These are phyloP conservation scores for Beauveria caledonica DNA, from an alignment of 2,329 filamentous ascomycete species.

Conservation along the genomic window DNA sequence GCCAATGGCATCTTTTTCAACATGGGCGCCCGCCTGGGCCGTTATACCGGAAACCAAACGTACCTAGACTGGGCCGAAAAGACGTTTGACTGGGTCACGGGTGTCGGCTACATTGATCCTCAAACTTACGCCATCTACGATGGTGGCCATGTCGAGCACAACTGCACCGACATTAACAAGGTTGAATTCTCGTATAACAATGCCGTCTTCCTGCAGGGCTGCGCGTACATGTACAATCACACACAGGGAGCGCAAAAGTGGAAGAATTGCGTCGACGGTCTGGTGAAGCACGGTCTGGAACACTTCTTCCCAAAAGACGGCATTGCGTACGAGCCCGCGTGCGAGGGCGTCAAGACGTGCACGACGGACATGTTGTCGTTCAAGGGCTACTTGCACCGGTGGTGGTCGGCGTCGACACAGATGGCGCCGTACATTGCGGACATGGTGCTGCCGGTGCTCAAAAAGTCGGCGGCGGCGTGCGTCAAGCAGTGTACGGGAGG, in stretches of 20 bases:
- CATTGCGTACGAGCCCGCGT: conserved; percentile 53
- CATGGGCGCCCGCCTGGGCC: conserved; percentile 58
- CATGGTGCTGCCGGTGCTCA: conserved; percentile 43
- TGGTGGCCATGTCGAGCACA: conserved; percentile 41
- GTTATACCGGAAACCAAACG: conserved; percentile 59
- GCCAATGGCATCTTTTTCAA: conserved; percentile 58
- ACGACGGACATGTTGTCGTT: conserved; percentile 56
- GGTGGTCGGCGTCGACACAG: conserved; percentile 45
- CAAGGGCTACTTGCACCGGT: conserved; percentile 52
- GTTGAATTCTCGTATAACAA: conserved; percentile 55
- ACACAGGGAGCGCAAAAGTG: conserved; percentile 38
- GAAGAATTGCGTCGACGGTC: conserved; percentile 38
- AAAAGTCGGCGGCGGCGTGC: conserved; percentile 44
- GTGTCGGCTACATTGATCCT: conserved; percentile 50
- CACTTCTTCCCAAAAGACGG: conserved; percentile 44
- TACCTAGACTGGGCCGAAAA: conserved; percentile 57
- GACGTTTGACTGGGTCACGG: conserved; percentile 53
- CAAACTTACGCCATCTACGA: conserved; percentile 53
- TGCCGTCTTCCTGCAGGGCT: conserved; percentile 48
- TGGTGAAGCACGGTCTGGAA: conserved; percentile 28
- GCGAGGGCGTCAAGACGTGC: conserved; percentile 47
- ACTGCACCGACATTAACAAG: conserved; percentile 48
- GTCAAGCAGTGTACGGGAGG: conserved; percentile 47
- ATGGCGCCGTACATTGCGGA: conserved; percentile 45
- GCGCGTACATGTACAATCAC: conserved; percentile 55